phyloP scores from a whole-genome alignment of 2,329 filamentous ascomycete species.

The Aspergillus niger region DNA sequence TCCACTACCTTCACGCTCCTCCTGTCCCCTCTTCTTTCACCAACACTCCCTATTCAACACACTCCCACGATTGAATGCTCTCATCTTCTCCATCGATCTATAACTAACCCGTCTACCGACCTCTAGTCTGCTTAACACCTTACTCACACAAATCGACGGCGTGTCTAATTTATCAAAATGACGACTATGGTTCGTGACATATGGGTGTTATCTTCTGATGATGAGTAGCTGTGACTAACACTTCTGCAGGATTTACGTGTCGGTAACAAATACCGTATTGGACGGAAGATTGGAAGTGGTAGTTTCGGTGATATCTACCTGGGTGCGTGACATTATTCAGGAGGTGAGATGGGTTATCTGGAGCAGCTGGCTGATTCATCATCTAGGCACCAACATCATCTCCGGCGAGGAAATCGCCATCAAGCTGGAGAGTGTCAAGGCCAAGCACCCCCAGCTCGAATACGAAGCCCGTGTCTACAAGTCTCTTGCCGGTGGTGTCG shows the following conservation, averaged over 20 bases:
- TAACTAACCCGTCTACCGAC: background rate
- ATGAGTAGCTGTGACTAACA: conserved; percentile 13
- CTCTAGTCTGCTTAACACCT: conserved; percentile 16
- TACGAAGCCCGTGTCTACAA: conserved; percentile 94
- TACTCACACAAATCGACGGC: conserved; percentile 35
- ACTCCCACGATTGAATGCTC: background rate
- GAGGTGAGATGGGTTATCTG: background rate
- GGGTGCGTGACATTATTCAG: conserved; percentile 50
- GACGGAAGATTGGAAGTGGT: conserved; percentile 97
- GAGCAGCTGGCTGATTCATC: conserved; percentile 16
- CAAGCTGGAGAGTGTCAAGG: conserved; percentile 99
- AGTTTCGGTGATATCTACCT: conserved; percentile 99
- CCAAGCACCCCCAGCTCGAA: conserved; percentile 97
- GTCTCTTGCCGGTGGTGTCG: conserved; percentile 89
- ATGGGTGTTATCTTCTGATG: background rate
- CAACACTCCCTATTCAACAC: background rate
- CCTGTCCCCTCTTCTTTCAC: background rate
- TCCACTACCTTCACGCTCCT: background rate
- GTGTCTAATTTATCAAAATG: conserved; percentile 33
- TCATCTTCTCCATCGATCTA: background rate
- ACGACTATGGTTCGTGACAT: conserved; percentile 41
- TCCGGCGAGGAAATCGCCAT: conserved; percentile 99
- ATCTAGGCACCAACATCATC: conserved; percentile 92
- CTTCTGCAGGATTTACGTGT: conserved; percentile 89
- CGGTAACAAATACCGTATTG: conserved; percentile 99